These are phyloP conservation scores for Lyophyllum decastes DNA, from an alignment of 768 basidiomycete species.

Conservation along the genomic window DNA sequence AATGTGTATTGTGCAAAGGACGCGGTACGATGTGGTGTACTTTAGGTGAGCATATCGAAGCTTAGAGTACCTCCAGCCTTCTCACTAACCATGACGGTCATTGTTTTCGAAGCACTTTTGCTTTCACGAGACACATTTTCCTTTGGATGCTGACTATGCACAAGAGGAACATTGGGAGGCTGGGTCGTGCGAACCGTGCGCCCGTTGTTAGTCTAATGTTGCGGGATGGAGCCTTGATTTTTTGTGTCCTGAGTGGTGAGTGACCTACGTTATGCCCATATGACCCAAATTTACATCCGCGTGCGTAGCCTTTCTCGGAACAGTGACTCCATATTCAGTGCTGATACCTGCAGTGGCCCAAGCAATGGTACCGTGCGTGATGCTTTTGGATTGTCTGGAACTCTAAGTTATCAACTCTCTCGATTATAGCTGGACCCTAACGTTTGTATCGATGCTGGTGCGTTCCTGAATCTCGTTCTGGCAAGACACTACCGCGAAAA, in stretches of 20 bases:
- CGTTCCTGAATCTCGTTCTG: background rate
- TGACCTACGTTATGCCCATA: background rate
- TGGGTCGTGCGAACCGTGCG: background rate
- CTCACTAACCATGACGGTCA: background rate
- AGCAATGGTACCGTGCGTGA: slow-evolving; percentile 2
- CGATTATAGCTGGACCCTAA: slow-evolving; percentile 5
- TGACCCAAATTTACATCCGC: background rate
- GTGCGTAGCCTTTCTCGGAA: background rate
- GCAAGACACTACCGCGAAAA: background rate
- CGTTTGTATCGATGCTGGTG: slow-evolving; percentile 8
- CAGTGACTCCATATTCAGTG: background rate
- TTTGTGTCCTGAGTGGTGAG: slow-evolving; percentile 10
- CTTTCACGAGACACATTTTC: background rate
- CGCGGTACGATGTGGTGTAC: slow-evolving; percentile 6
- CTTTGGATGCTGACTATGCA: slow-evolving; percentile 9
- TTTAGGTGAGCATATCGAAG: slow-evolving; percentile 4
- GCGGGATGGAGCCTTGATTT: slow-evolving; percentile 11
- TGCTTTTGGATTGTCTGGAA: background rate
- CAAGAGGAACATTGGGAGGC: slow-evolving; percentile 3
- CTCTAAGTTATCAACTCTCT: background rate
- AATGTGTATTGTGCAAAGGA: background rate
- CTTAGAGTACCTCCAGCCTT: background rate
- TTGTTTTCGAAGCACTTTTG: background rate
- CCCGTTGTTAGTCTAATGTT: slow-evolving; percentile 11
- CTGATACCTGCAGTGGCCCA: background rate